Base-by-base conservation (phyloP, 2,329 filamentous ascomycete genomes). In the Colletotrichum cuscutae region DNA sequence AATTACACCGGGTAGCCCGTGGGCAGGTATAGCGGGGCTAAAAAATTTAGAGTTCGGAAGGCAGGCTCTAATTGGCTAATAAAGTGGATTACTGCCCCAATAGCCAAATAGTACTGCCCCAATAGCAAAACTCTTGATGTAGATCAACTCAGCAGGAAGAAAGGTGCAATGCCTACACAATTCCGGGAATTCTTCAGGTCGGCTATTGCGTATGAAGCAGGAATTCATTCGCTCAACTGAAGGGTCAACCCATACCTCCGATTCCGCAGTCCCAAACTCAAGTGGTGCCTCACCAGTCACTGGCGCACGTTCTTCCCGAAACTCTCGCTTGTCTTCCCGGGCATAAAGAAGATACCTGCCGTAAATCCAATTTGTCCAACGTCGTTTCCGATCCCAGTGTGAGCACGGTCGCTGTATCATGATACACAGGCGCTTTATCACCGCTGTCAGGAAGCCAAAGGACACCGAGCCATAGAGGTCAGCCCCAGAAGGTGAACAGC, bases 241-340 rank as follows among this genome's bases (percentile, higher is more conserved):
- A 13, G 67, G 67, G 4, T 70, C 67, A 13, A 70, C 61, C 61
- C 53, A 59, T 9, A 65, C 13, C 12, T 42, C 46, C 6, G 67
- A 42, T 19, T 24, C 65, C 42, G 15, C 53, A 1, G 67, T 53
- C 7, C 53, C 67, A 13, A 67, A 59, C 22, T 67, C 65, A 5
- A 53, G 42, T 4, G 65, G 65, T 13, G 24, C 8, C 2, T 61
- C 37, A 35, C 65, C 65, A 5, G 7, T 65, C 4, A 13, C 22
- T 5, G 60, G 42, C 6, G 3, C 4, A 22, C 67, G 59, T 3
- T 65, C 37, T 15, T 59, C 60, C 67, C 60, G 65, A 42, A 42
- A 42, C 30, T 65, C 67, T 2, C 42, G 26, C 8, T 59, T 35
- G 22, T 65, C 19, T 26, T 53, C 37, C 4, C 24, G 60, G 3